Evolutionary conservation across 2,329 filamentous ascomycete species (phyloP).

Genomic region (Pseudogymnoascus verrucosus): DNA sequence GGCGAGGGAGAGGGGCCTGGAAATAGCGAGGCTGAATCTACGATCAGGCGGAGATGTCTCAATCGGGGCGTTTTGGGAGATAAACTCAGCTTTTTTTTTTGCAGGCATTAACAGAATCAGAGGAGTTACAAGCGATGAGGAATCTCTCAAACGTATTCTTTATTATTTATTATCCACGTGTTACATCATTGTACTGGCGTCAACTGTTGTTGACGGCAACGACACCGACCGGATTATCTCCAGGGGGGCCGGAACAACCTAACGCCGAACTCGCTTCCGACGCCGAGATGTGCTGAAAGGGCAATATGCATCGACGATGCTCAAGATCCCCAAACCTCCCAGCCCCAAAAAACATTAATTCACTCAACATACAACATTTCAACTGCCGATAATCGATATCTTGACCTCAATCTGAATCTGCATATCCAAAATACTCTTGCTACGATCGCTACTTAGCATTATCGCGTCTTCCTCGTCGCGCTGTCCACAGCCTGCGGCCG

Average conservation of each 20-base stretch:
- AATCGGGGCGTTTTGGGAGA: not conserved
- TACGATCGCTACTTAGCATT: not conserved
- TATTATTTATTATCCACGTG: not conserved
- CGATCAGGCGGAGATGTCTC: not conserved
- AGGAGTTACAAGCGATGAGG: not conserved
- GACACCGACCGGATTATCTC: not conserved
- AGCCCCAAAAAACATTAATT: not conserved
- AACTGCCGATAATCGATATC: constrained; percentile 1
- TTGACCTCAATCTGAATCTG: constrained; percentile 5
- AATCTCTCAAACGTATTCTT: not conserved
- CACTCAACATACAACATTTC: constrained; percentile 5
- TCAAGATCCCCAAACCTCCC: not conserved
- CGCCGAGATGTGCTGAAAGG: constrained; percentile 4
- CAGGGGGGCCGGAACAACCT: not conserved
- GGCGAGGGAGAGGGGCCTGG: not conserved
- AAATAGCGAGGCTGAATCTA: not conserved
- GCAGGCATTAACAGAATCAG: not conserved
- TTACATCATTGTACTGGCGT: not conserved
- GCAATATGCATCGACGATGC: not conserved
- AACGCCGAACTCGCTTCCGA: not conserved
- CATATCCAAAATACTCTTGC: not conserved
- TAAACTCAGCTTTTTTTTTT: not conserved
- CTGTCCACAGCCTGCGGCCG: not conserved
- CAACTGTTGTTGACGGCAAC: not conserved
- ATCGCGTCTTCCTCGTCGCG: not conserved